Evolutionary conservation across 805 yeast genomes (phyloP), one percentile per base, ranked within the genome.

Genomic region (Pichia rugopelliculosa): DNA sequence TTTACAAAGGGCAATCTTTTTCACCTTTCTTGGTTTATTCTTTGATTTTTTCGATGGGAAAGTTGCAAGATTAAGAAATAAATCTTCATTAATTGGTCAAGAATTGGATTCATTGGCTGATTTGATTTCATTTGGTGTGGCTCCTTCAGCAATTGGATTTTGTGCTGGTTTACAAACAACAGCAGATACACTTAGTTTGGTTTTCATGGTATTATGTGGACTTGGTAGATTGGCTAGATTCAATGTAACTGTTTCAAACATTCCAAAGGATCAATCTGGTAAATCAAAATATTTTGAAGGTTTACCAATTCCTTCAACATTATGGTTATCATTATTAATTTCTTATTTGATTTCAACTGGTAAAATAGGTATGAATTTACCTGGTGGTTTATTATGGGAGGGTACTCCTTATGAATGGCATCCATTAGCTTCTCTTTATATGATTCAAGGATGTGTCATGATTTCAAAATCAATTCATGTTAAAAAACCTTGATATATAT

Each of bases 101-200:
- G 99, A 93, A 69, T 77, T 93, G 59, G 99, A 93, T 64, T 90
- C 97, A 1, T 75, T 93, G 58, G 99, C 99, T 21, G 99, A 93
- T 68, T 77, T 93, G 59, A 78, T 91, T 34, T 87, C 96, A 12
- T 93, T 93, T 64, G 95, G 97, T 53, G 96, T 91, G 30, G 90
- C 96, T 2, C 99, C 99, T 2, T 96, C 96, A 8, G 75, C 88
- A 15, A 82, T 87, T 64, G 99, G 95, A 4, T 93, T 89, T 65
- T 80, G 90, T 41, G 78, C 90, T 61, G 99, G 99, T 5, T 79
- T 90, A 63, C 87, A 87, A 59, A 72, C 96, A 6, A 84, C 95
- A 0, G 62, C 82, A 15, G 99, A 93, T 62, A 85, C 82, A 4
- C 71, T 87, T 50, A 62, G 86, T 21, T 75, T 93, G 52, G 75